Base-by-base conservation (phyloP, 495 filamentous ascomycete species). In the Venustampulla echinocandica region DNA sequence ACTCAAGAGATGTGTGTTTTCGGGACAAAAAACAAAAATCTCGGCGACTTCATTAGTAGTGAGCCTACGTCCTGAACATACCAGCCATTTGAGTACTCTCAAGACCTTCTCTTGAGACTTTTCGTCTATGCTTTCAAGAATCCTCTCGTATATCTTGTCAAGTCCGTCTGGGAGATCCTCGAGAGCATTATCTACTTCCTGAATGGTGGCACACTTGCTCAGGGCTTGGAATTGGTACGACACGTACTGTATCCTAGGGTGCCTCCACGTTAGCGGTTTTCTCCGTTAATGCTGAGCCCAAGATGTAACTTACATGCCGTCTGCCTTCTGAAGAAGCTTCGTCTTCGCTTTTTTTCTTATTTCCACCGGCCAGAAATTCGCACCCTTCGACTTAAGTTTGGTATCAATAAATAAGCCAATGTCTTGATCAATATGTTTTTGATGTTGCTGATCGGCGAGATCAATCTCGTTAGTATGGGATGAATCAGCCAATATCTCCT, bases 231-330 rank as follows among this genome's bases (percentile, higher is more conserved):
- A 49, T 44, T 70, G 66, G 32, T 62, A 69, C 2, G 49, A 47
- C 10, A 60, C 62, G 57, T 62, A 69, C 40, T 65, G 61, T 46
- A 69, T 69, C 42, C 37, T 52, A 18, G n/a, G n/a, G n/a, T n/a
- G n/a, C n/a, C n/a, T n/a, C n/a, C n/a, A n/a, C n/a, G n/a, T n/a
- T n/a, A n/a, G n/a, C n/a, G n/a, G n/a, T n/a, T n/a, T n/a, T n/a
- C n/a, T n/a, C n/a, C n/a, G n/a, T n/a, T n/a, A n/a, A n/a, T n/a
- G n/a, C n/a, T n/a, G n/a, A n/a, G n/a, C n/a, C n/a, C n/a, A n/a
- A n/a, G n/a, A n/a, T n/a, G n/a, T n/a, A n/a, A n/a, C n/a, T 15
- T 55, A 51, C 52, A 55, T 55, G 15, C 52, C 52, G 30, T 55
- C 38, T 1, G 47, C 42, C 7, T 55, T 51, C 15, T 39, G 1